These are phyloP conservation scores for Globisporangium splendens DNA, from an alignment of 352 stramenopile genomes.

Conservation along the genomic window DNA sequence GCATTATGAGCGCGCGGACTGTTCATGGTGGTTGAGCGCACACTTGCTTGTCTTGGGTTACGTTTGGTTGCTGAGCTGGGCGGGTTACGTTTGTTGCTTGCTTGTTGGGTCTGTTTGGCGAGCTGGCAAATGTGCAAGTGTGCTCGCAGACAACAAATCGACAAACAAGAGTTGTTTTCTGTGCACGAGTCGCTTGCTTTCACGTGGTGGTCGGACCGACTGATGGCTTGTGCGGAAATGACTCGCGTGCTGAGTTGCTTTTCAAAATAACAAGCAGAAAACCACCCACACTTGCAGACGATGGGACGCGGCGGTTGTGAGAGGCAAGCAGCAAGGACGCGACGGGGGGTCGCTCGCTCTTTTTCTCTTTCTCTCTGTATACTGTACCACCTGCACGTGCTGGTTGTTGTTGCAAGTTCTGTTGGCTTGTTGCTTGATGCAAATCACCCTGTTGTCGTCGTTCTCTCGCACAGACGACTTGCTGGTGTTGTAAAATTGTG, in stretches of 20 bases:
- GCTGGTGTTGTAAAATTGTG: not conserved
- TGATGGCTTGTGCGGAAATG: slow-evolving; percentile 1
- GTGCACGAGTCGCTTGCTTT: not conserved
- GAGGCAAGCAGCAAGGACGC: not conserved
- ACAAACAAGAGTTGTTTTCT: too few species aligned
- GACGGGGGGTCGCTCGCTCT: not conserved
- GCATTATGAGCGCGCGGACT: too few species aligned
- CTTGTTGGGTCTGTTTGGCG: not conserved
- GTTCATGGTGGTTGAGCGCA: too few species aligned
- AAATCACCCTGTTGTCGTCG: slow-evolving; percentile 10
- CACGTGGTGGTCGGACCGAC: not conserved
- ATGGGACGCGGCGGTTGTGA: not conserved
- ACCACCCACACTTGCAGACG: too few species aligned
- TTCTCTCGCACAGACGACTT: slow-evolving; percentile 8
- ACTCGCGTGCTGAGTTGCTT: not conserved
- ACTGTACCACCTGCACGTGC: too few species aligned
- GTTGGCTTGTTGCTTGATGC: slow-evolving; percentile 8
- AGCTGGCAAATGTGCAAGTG: too few species aligned
- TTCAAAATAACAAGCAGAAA: too few species aligned
- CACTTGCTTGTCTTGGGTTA: not conserved
- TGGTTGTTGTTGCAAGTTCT: too few species aligned
- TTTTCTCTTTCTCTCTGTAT: too few species aligned
- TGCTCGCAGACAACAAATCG: too few species aligned
- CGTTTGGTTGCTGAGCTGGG: not conserved
- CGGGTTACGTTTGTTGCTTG: not conserved